Evolutionary conservation across 345 rosid genomes (phyloP).

Genomic region (Eucalyptus fibrosa): DNA sequence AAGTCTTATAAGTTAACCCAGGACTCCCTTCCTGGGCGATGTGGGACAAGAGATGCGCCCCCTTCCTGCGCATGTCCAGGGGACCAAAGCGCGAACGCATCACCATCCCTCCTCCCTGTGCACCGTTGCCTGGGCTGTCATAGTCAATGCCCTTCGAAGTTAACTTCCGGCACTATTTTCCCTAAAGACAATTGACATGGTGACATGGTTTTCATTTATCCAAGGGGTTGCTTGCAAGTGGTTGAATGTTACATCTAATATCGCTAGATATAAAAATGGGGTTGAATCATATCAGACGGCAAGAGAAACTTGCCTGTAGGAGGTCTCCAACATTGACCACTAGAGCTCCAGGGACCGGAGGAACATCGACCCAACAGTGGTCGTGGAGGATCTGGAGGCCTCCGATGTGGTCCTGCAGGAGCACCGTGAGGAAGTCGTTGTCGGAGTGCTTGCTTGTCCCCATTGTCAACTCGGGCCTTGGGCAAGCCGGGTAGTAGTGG

Average conservation of each 20-base stretch:
- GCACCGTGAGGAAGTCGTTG: conserved; percentile 41
- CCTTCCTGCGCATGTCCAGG: no score
- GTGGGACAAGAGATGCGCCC: no score
- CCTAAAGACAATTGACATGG: neutral
- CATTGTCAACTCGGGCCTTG: conserved; percentile 38
- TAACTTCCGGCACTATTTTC: neutral
- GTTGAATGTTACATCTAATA: neutral
- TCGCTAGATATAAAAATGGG: neutral
- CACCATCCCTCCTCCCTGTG: no score
- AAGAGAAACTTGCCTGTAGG: conserved; percentile 26
- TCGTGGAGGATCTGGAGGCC: conserved; percentile 41
- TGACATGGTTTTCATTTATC: neutral
- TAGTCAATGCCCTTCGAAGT: neutral
- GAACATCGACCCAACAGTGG: conserved; percentile 32
- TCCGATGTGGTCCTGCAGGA: conserved; percentile 45
- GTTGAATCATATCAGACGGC: neutral
- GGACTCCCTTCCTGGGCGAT: no score
- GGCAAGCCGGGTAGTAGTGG: conserved; percentile 54
- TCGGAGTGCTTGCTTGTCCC: conserved; percentile 37
- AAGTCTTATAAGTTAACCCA: no score
- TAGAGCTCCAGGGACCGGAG: conserved; percentile 31
- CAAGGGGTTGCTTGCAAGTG: neutral
- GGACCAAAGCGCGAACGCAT: no score
- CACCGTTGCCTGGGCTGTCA: no score
- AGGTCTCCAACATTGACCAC: conserved; percentile 49